Evolutionary conservation across 2,329 filamentous ascomycete species (phyloP), one percentile per base, ranked within the genome.

Genomic region (Botrytis cinerea): DNA sequence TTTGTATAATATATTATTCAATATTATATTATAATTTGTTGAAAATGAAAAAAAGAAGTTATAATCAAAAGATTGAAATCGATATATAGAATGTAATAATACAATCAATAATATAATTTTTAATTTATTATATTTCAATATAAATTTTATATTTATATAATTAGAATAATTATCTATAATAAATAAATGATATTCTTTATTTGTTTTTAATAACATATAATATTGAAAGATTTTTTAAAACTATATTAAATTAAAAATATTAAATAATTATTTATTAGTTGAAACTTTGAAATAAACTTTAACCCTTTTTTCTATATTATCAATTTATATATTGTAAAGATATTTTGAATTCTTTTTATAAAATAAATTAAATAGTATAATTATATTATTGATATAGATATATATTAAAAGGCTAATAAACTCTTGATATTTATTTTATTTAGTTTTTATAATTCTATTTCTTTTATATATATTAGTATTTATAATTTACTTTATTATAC

Each of bases 341-440:
- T 46, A 1, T 0, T 1, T 7, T 9, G 2, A 46, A 9, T 46
- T 0, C 7, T 1, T 7, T 46, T 46, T 46, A 46, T 46, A 46
- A 1, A 46, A 1, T 22, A 46, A 9, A 2, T 0, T 46, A 22
- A 0, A 8, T 46, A 1, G 1, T 0, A 22, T 0, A 46, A 0
- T 2, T 22, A 3, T 46, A 22, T 3, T 2, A 4, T 46, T 0
- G 2, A 1, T 4, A 46, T 0, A 0, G 2, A 46, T 46, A 46
- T 9, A 46, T 46, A 22, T 2, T 46, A 46, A 22, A 9, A 46
- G 20, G 3, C 1, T 46, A 9, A 46, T 22, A 46, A 46, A 46
- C 18, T 46, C 8, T 46, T 0, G 7, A 0, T 2, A 46, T 46
- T 2, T 1, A 20, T 46, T 20, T 20, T 46, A 2, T 8, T 7